A percentile compares a stretch with the other conserved stretches of the same genome.
These are phyloP conservation scores for Xeromyces bisporus DNA, from an alignment of 495 filamentous ascomycete genomes.

Conservation along the genomic window DNA sequence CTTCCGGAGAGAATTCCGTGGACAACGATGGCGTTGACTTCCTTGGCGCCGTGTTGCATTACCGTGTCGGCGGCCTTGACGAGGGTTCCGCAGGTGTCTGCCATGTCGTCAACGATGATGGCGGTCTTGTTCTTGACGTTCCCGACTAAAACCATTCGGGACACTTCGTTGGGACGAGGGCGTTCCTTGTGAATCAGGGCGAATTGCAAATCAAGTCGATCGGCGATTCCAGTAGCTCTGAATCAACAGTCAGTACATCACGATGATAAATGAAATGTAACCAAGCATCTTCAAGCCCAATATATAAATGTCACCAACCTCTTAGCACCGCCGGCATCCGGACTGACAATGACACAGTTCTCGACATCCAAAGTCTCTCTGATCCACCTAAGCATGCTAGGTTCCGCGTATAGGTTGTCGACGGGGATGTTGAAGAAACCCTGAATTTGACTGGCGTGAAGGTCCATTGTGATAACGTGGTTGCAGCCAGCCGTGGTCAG, in stretches of 20 bases:
- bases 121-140: conserved; percentile 43
- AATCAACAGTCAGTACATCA: neutral
- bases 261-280: neutral
- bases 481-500: conserved; percentile 82
- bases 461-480: conserved; percentile 80
- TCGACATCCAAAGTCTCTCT: conserved; percentile 65
- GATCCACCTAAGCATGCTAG: conserved; percentile 81
- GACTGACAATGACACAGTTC: conserved; percentile 88
- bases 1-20: conserved; percentile 89
- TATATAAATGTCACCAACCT: conserved; percentile 38
- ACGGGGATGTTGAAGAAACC: conserved; percentile 98
- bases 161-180: conserved; percentile 85
- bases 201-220: conserved; percentile 84
- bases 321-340: conserved; percentile 93
- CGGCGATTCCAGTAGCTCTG: conserved; percentile 87
- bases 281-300: neutral
- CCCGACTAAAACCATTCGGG: conserved; percentile 74
- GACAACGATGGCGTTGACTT: conserved; percentile 88
- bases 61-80: conserved; percentile 86
- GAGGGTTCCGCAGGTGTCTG: conserved; percentile 89
- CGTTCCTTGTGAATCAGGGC: conserved; percentile 99
- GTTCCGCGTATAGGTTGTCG: conserved; percentile 93
- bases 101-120: conserved; percentile 72
- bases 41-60: conserved; percentile 71
- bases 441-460: conserved; percentile 45